Percentiles rank a stretch among this genome's conserved stretches.
These are phyloP conservation scores for Heimioporus sp. DNA, from an alignment of 768 basidiomycete species.

Conservation along the genomic window DNA sequence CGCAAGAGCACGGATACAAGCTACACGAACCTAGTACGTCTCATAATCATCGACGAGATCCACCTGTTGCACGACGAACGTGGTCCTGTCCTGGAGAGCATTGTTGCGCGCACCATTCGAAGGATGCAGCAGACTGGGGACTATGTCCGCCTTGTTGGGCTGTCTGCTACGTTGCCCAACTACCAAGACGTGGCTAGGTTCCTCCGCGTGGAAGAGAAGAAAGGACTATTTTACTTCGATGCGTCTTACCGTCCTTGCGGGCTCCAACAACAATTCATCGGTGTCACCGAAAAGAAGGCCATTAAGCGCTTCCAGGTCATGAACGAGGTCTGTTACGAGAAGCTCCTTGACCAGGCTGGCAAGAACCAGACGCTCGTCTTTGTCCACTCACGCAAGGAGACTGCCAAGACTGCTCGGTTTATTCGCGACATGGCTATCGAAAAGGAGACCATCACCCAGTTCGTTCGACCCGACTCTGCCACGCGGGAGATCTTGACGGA, in stretches of 20 bases:
- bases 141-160: slow-evolving; percentile 89
- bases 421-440: slow-evolving; percentile 94
- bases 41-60: slow-evolving; percentile 98
- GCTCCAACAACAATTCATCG: slow-evolving; percentile 95
- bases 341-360: slow-evolving; percentile 87
- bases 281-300: slow-evolving; percentile 98
- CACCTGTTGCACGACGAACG: slow-evolving; percentile 97
- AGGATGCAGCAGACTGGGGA: slow-evolving; percentile 93
- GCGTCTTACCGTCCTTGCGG: slow-evolving; percentile 91
- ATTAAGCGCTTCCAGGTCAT: slow-evolving; percentile 98
- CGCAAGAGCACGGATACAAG: slow-evolving; percentile 96
- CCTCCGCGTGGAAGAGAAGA: slow-evolving; percentile 88
- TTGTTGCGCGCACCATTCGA: slow-evolving; percentile 86
- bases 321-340: slow-evolving; percentile 99
- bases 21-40: slow-evolving; percentile 93
- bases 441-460: slow-evolving; percentile 94
- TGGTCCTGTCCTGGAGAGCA: slow-evolving; percentile 91
- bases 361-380: slow-evolving; percentile 95
- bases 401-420: slow-evolving; percentile 94
- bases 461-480: slow-evolving; percentile 91
- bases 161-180: slow-evolving; percentile 98
- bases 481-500: slow-evolving; percentile 86
- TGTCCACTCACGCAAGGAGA: slow-evolving; percentile 98
- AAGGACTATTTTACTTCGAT: slow-evolving; percentile 97
- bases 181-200: slow-evolving; percentile 98